These are phyloP conservation scores for Eucalyptus microcorys DNA, from an alignment of 345 rosid species.

Conservation along the genomic window DNA sequence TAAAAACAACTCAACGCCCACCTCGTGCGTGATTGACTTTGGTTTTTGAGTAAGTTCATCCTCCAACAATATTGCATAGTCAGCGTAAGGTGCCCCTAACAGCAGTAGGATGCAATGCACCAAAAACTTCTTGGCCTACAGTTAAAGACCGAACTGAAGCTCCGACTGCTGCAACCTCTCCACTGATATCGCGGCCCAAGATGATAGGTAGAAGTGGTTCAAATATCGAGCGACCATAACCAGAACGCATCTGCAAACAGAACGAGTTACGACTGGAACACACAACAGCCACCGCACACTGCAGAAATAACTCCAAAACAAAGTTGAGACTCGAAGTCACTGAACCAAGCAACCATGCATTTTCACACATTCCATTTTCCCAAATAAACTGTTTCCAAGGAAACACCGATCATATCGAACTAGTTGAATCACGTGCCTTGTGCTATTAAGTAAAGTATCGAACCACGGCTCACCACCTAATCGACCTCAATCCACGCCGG, in stretches of 20 bases:
- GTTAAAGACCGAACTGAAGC: conserved; percentile 43
- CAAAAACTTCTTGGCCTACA: conserved; percentile 88
- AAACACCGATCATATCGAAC: background rate
- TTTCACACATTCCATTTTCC: background rate
- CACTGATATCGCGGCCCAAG: conserved; percentile 88
- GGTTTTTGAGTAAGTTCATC: conserved; percentile 80
- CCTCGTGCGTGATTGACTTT: conserved; percentile 62
- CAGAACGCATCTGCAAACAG: conserved; percentile 73
- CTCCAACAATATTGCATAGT: conserved; percentile 71
- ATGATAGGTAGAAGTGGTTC: conserved; percentile 81
- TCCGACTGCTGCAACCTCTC: conserved; percentile 84
- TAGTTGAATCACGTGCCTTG: background rate
- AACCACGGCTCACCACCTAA: background rate
- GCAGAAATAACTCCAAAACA: background rate
- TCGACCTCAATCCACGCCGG: background rate
- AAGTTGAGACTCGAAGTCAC: background rate
- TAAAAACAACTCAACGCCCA: conserved; percentile 1
- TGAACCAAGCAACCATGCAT: background rate
- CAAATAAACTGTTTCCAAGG: background rate
- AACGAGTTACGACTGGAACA: background rate
- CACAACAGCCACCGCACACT: background rate
- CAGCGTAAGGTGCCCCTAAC: conserved; percentile 89
- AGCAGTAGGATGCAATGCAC: conserved; percentile 97
- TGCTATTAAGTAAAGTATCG: background rate
- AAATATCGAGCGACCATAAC: conserved; percentile 92